These are phyloP conservation scores for Phylloporus rhodoxanthus DNA, from an alignment of 768 basidiomycete genomes.

Conservation along the genomic window DNA sequence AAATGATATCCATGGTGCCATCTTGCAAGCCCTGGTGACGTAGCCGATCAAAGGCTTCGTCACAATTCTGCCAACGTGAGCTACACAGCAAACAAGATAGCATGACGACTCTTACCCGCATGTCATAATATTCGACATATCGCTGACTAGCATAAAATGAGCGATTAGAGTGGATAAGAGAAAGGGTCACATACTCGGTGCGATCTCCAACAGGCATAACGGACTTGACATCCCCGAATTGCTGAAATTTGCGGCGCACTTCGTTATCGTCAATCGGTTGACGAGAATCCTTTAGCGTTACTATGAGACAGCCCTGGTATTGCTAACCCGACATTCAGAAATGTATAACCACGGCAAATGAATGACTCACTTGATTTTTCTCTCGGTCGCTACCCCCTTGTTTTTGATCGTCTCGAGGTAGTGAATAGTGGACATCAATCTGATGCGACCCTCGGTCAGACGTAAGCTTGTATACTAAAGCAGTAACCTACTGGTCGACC, in stretches of 20 bases:
- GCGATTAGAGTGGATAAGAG: not conserved
- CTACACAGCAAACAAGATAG: not conserved
- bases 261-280: slow-evolving; percentile 79
- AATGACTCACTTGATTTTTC: slow-evolving; percentile 70
- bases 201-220: slow-evolving; percentile 63
- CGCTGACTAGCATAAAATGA: slow-evolving; percentile 55
- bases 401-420: slow-evolving; percentile 83
- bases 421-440: slow-evolving; percentile 98
- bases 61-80: slow-evolving; percentile 50
- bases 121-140: slow-evolving; percentile 93
- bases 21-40: slow-evolving; percentile 76
- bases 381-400: slow-evolving; percentile 52
- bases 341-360: not conserved
- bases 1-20: slow-evolving; percentile 82
- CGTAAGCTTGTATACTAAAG: not conserved
- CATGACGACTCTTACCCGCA: slow-evolving; percentile 49
- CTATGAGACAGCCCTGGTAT: slow-evolving; percentile 79
- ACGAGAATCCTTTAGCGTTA: slow-evolving; percentile 68
- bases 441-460: slow-evolving; percentile 27
- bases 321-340: slow-evolving; percentile 38
- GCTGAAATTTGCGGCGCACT: slow-evolving; percentile 78
- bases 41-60: slow-evolving; percentile 73
- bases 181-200: slow-evolving; percentile 42
- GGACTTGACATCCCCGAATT: slow-evolving; percentile 86
- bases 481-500: slow-evolving; percentile 74